phyloP scores from a whole-genome alignment of 2,329 filamentous ascomycete species.

The Trichoderma sp. region DNA sequence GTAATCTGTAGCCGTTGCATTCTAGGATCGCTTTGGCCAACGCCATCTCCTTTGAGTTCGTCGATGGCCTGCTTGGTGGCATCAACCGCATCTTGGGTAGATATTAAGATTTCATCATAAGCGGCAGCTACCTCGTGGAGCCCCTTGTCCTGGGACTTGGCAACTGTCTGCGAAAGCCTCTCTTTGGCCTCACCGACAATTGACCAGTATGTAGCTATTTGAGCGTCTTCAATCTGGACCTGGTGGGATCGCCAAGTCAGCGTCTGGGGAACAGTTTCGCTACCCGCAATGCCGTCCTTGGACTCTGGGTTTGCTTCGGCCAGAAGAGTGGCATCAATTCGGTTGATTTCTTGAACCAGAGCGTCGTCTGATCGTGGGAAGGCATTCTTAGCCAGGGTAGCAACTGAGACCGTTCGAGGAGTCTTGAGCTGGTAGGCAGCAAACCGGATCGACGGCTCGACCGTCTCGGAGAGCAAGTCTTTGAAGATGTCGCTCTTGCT shows the following conservation, averaged over 20 bases:
- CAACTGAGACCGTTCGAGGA: conserved; percentile 78
- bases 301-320: conserved; percentile 50
- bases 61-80: conserved; percentile 91
- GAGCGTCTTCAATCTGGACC: conserved; percentile 87
- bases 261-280: conserved; percentile 63
- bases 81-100: conserved; percentile 91
- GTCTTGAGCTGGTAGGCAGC: conserved; percentile 90
- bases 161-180: conserved; percentile 47
- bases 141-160: conserved; percentile 41
- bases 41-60: conserved; percentile 78
- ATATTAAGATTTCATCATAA: conserved; percentile 86
- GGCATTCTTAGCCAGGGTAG: conserved; percentile 72
- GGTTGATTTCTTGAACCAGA: conserved; percentile 66
- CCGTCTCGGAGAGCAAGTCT: conserved; percentile 78
- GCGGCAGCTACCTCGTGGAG: conserved; percentile 73
- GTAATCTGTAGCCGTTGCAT: conserved; percentile 94
- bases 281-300: conserved; percentile 47
- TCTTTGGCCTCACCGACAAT: conserved; percentile 58
- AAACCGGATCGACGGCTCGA: conserved; percentile 92
- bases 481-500: conserved; percentile 70
- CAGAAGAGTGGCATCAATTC: conserved; percentile 66
- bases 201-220: conserved; percentile 80
- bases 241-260: conserved; percentile 83
- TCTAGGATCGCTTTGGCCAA: conserved; percentile 76
- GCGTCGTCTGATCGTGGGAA: conserved; percentile 65